Conservation (phyloP, 1,139 yeast species). For the Diutina sp. region DNA sequence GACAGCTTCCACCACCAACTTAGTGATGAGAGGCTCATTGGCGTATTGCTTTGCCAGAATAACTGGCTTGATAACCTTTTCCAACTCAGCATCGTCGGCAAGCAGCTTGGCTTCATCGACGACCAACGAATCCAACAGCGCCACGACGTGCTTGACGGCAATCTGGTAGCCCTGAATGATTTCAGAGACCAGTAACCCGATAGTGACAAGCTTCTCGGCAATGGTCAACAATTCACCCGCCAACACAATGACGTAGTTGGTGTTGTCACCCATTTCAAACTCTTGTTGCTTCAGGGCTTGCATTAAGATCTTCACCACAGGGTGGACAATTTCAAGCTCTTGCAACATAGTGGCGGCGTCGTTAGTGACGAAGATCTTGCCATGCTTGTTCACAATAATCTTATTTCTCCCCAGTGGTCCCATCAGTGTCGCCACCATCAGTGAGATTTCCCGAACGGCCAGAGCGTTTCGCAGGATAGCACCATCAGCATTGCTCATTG, state of each 20-base stretch:
- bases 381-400: conserved; percentile 75
- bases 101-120: conserved; percentile 54
- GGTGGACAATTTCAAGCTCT: conserved; percentile 91
- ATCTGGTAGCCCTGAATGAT: conserved; percentile 80
- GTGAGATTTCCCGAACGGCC: conserved; percentile 88
- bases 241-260: conserved; percentile 37
- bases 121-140: conserved; percentile 53
- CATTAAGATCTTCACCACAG: conserved; percentile 89
- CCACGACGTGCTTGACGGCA: conserved; percentile 64
- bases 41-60: conserved; percentile 93
- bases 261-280: conserved; percentile 52
- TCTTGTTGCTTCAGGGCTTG: conserved; percentile 98
- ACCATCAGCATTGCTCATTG: conserved; percentile 84
- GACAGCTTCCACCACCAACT: conserved; percentile 80
- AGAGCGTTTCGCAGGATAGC: conserved; percentile 86
- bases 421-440: conserved; percentile 85
- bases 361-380: conserved; percentile 79
- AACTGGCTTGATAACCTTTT: conserved; percentile 74
- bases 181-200: conserved; percentile 85
- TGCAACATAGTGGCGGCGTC: conserved; percentile 96
- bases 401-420: conserved; percentile 98
- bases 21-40: conserved; percentile 62
- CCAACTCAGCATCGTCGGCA: conserved; percentile 40
- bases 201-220: conserved; percentile 70
- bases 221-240: conserved; percentile 88